Evolutionary conservation across 2,329 filamentous ascomycete genomes (phyloP), one percentile per base, ranked within the genome.

Genomic region (Colletotrichum cordylinicola): DNA sequence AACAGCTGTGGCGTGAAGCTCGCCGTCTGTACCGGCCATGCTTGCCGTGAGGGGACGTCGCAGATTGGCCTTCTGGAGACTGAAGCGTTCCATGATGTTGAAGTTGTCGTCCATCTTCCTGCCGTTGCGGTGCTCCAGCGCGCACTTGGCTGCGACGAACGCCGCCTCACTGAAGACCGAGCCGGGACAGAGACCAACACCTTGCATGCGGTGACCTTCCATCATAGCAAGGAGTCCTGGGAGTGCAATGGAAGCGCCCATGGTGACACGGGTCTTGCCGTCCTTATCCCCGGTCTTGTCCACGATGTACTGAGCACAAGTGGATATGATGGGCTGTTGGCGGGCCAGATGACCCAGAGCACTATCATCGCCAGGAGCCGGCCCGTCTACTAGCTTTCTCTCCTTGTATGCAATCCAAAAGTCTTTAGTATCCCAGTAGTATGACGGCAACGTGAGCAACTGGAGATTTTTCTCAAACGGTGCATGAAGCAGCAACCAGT

Each of bases 381-480:
- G 1, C 12, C 43, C 43, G 13, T 52, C 43, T 13, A 24, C 2
- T 6, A 52, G 13, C 10, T 9, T 21, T 5, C 24, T 18, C 56
- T 73, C 70, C 2, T 15, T 27, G 43, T 69, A 73, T 4, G 70
- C 21, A 35, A 74, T 70, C 72, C 72, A 74, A 35, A 48, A 74
- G 33, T 70, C 72, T 29, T 74, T 37, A 16, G 18, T 48, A 37
- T 74, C 48, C 72, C 72, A 74, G 5, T 60, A 33, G 8, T 74
- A 74, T 8, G 72, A 27, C 2, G 67, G 72, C 15, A 74, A 18
- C 6, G 67, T 37, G 8, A 74, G 33, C 7, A 74, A n/a, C 60
- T 5, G 43, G 1, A 70, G 24, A 7, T 16, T 60, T 8, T 29
- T 43, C 16, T 27, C 37, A 18, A 27, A 62, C 1, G 70, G 56